phyloP scores from a whole-genome alignment of 176 grass and related monocot species.

The Miscanthus lutarioriparius region DNA sequence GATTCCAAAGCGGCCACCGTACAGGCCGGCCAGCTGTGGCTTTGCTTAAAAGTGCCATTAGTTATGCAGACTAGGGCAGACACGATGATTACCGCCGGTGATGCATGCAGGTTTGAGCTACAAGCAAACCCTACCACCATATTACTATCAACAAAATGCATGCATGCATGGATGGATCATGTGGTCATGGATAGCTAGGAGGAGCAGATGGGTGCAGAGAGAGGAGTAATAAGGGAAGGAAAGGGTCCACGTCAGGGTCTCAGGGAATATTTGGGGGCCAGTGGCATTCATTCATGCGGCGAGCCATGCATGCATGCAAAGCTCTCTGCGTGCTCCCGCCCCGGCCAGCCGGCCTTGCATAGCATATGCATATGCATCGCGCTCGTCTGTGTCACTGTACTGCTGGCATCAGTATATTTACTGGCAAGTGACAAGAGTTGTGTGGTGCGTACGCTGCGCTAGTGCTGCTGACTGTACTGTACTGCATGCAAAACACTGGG shows the following conservation, averaged over 20 bases:
- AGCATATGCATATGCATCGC: background rate
- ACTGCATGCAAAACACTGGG: conserved; percentile 10
- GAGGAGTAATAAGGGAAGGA: background rate
- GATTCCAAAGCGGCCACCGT: conserved; percentile 24
- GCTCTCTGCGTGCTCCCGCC: background rate
- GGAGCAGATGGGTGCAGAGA: background rate
- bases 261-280: conserved; percentile 55
- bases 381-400: conserved; percentile 16
- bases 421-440: background rate
- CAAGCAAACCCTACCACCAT: background rate
- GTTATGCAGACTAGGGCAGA: conserved; percentile 32
- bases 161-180: background rate
- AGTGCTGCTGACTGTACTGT: background rate
- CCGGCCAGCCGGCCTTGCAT: background rate
- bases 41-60: conserved; percentile 35
- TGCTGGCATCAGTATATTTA: background rate
- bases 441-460: background rate
- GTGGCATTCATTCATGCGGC: conserved; percentile 30
- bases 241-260: too few relatives aligned
- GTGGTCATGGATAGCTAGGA: background rate
- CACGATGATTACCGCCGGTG: conserved; percentile 39
- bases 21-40: background rate
- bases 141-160: background rate
- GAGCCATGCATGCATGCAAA: conserved; percentile 26
- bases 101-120: background rate